These are phyloP conservation scores for Botryosphaeria dothidea DNA, from an alignment of 2,329 filamentous ascomycete species.

Conservation along the genomic window DNA sequence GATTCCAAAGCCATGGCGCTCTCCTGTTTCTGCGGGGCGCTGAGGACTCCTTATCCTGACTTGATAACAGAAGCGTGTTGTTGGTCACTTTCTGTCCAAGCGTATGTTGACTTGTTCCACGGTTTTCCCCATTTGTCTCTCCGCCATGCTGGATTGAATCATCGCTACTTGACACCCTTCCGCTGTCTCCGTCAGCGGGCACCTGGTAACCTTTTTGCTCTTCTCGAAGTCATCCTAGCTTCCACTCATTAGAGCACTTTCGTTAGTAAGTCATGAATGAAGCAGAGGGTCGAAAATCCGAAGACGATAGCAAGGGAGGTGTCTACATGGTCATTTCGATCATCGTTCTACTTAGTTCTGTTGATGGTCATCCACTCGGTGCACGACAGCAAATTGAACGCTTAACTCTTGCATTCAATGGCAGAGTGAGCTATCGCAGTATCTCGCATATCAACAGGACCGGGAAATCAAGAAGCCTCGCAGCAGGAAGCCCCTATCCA, in stretches of 20 bases:
- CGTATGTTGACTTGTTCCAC: not conserved
- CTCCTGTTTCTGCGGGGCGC: not conserved
- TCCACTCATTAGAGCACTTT: too few species aligned
- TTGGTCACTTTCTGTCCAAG: not conserved
- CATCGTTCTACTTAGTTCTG: too few species aligned
- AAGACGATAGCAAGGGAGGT: too few species aligned
- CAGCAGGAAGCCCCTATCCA: not conserved
- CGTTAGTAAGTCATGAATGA: too few species aligned
- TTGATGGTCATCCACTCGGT: not conserved
- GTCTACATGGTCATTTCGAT: too few species aligned
- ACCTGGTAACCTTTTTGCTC: not conserved
- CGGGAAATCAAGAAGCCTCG: not conserved
- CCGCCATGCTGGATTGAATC: not conserved
- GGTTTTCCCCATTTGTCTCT: not conserved
- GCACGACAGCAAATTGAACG: not conserved
- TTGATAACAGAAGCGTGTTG: not conserved
- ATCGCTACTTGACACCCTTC: not conserved
- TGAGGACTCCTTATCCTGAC: not conserved
- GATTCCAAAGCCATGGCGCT: not conserved
- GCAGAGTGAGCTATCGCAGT: not conserved
- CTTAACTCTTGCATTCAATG: constrained; percentile 6
- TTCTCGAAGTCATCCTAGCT: not conserved
- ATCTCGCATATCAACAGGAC: not conserved
- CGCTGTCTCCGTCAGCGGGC: not conserved
- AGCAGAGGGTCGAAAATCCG: too few species aligned